Conservation (phyloP, 2,329 filamentous ascomycete species). For the Teratosphaeria zuluensis region DNA sequence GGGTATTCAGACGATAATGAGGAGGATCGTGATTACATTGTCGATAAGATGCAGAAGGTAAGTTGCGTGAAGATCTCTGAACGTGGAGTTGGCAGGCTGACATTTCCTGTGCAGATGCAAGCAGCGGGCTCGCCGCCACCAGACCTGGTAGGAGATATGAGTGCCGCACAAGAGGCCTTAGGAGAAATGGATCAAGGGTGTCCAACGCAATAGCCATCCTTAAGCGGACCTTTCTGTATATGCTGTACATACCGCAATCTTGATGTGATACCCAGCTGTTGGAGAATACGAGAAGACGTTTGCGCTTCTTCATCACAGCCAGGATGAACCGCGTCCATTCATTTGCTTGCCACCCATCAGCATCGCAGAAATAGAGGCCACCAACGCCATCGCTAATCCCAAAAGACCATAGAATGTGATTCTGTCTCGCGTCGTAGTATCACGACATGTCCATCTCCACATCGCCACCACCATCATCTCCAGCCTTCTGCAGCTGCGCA, state of each 20-base stretch:
- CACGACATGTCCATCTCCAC: slow-evolving; percentile 8
- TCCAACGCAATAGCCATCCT: slow-evolving; percentile 44
- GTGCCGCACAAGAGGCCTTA: slow-evolving; percentile 62
- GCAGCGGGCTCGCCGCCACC: slow-evolving; percentile 78
- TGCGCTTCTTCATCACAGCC: not conserved
- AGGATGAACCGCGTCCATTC: not conserved
- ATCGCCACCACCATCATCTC: not conserved
- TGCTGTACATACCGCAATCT: slow-evolving; percentile 5
- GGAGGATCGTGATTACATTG: slow-evolving; percentile 79
- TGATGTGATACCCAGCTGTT: slow-evolving; percentile 17
- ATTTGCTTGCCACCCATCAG: not conserved
- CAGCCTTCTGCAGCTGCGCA: not conserved
- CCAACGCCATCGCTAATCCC: slow-evolving; percentile 5
- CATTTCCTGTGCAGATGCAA: slow-evolving; percentile 72
- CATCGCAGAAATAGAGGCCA: not conserved
- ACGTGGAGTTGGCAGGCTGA: not conserved
- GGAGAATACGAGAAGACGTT: not conserved
- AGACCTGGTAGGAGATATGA: slow-evolving; percentile 85
- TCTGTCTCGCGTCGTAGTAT: not conserved
- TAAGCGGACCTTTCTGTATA: not conserved
- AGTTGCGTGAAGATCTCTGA: slow-evolving; percentile 15
- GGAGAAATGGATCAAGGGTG: slow-evolving; percentile 50
- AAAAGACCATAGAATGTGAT: not conserved
- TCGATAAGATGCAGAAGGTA: slow-evolving; percentile 97
- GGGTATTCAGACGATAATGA: slow-evolving; percentile 75